phyloP scores from a whole-genome alignment of 352 stramenopile genomes.

The Pythium aphanidermatum region DNA sequence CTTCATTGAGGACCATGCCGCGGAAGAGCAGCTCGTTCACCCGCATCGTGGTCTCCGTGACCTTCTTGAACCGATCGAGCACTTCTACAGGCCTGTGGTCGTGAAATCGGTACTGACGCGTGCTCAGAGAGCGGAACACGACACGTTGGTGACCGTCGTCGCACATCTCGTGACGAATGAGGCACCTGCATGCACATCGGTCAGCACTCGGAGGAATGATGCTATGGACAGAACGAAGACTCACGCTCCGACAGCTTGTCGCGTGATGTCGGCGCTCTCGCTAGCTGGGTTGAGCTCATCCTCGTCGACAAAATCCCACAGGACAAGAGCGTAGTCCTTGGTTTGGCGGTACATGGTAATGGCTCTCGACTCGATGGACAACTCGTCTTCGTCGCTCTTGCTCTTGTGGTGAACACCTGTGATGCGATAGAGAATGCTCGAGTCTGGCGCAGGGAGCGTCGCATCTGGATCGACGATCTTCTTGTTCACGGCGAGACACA shows the following conservation, averaged over 20 bases:
- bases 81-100: background rate
- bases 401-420: background rate
- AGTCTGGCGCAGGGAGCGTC: background rate
- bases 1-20: background rate
- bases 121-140: slow-evolving; percentile 8
- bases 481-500: slow-evolving; percentile 7
- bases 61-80: background rate
- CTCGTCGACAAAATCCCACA: slow-evolving; percentile 27
- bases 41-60: background rate
- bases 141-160: slow-evolving; percentile 2
- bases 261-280: slow-evolving; percentile 12
- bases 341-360: slow-evolving; percentile 20
- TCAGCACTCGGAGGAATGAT: background rate
- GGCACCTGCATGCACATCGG: slow-evolving; percentile 1
- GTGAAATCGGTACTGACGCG: slow-evolving; percentile 8
- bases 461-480: slow-evolving; percentile 9
- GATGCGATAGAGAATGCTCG: slow-evolving; percentile 1
- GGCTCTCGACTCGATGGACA: slow-evolving; percentile 15
- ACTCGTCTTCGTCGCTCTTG: background rate
- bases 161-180: slow-evolving; percentile 10
- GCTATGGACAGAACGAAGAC: background rate
- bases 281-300: slow-evolving; percentile 22
- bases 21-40: slow-evolving; percentile 2
- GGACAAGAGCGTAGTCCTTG: slow-evolving; percentile 13
- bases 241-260: slow-evolving; percentile 1